phyloP scores from a whole-genome alignment of 371 early-diverging fungal species.

The Haplosporangium sp. region DNA sequence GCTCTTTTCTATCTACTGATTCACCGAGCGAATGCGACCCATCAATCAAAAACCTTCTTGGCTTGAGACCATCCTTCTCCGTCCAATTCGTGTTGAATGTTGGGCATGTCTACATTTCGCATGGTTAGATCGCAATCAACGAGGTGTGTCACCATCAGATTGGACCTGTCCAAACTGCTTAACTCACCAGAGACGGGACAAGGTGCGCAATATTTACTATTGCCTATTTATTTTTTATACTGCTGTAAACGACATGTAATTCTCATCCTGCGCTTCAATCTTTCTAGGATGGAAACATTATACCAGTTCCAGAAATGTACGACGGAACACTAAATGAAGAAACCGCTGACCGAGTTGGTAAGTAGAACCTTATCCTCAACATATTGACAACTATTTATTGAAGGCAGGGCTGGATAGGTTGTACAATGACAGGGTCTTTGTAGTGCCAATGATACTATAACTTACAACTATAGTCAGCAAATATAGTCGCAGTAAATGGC shows the following conservation, averaged over 20 bases:
- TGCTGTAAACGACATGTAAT: background rate
- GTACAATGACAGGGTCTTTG: too few relatives aligned
- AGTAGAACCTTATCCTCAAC: background rate
- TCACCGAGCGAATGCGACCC: conserved; percentile 12
- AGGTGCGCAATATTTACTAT: conserved; percentile 13
- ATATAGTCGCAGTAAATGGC: too few relatives aligned
- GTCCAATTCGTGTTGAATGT: conserved; percentile 44
- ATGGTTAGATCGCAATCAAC: conserved; percentile 42
- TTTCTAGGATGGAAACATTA: conserved; percentile 42
- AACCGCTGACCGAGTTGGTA: conserved; percentile 31
- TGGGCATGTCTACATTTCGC: conserved; percentile 41
- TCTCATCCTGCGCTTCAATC: background rate
- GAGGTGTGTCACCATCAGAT: conserved; percentile 29
- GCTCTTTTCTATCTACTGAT: background rate
- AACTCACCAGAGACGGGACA: conserved; percentile 40
- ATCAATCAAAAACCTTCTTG: conserved; percentile 34
- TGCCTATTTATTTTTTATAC: background rate
- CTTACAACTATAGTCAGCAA: too few relatives aligned
- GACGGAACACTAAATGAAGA: conserved; percentile 41
- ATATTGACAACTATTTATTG: background rate
- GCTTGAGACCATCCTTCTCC: conserved; percentile 35
- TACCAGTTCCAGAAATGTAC: conserved; percentile 53
- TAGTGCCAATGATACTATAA: too few relatives aligned
- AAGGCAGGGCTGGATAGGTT: too few relatives aligned
- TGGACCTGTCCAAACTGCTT: conserved; percentile 51